Base-by-base conservation (phyloP, 2,329 filamentous ascomycete species). In the Plenodomus lindquistii region DNA sequence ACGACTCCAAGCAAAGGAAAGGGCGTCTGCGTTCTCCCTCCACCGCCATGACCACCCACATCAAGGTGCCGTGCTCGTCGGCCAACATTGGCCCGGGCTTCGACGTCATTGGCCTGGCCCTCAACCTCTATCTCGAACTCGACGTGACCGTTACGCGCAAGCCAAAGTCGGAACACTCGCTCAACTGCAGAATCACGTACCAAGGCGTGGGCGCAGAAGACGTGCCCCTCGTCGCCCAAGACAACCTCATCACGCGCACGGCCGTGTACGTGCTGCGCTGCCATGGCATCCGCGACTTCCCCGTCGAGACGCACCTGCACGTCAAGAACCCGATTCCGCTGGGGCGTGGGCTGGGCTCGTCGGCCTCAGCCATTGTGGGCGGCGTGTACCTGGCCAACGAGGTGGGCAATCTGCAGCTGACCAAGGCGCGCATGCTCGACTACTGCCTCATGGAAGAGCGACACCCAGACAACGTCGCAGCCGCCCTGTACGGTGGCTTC, bases 1-100 rank as follows among this genome's bases (percentile, higher is more conserved):
- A 24, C 9, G 27, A 31, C 27, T 11, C 4, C 6, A 7, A 31
- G 11, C 22, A 31, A 31, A 31, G 27, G 27, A 31, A 7, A 8
- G 27, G 39, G 37, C 46, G 34, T 40, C 16, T 44, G 47, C 52
- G 46, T 37, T n/a, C 42, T 44, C 42, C 38, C 46, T 42, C 34
- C 47, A 52, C 38, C 52, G 54, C 40, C 35, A 72, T 69, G 67
- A 50, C 67, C 39, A 70, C 69, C 37, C 87, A 88, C 61, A 89
- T 91, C 79, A 85, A 82, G 76, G 90, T 91, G 54, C 93, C 93
- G 58, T 95, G 90, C 78, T 97, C 93, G 52, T 97, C 92, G 54
- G 93, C 93, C 77, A 97, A 97, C 79, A 97, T 97, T 70, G 93
- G 80, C 61, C 93, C 93, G 40, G 93, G 93, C 50, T 99, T 97